These are phyloP conservation scores for Lasiosphaeris hirsuta DNA, from an alignment of 495 filamentous ascomycete species.

Conservation along the genomic window DNA sequence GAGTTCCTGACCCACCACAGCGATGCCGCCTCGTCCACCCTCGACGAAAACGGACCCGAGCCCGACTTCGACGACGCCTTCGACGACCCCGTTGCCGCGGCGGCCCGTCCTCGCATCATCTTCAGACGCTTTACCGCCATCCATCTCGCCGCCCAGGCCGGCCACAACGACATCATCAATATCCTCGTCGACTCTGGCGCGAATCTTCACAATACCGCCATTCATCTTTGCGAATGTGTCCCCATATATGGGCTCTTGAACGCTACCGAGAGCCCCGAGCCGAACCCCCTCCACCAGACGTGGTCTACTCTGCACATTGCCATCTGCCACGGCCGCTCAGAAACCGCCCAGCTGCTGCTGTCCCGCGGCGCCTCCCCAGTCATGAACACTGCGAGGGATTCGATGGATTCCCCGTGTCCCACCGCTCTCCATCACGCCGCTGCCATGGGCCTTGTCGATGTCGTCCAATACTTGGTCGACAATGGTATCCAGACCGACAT, in stretches of 20 bases:
- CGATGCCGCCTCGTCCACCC: slow-evolving; percentile 14
- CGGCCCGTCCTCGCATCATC: neutral
- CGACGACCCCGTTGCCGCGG: neutral
- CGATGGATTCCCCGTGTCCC: neutral
- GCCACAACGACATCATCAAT: slow-evolving; percentile 29
- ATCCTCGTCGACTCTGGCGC: slow-evolving; percentile 33
- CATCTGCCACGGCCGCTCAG: slow-evolving; percentile 32
- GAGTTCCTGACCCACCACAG: slow-evolving; percentile 6
- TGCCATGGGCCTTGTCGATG: slow-evolving; percentile 20
- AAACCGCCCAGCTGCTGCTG: slow-evolving; percentile 32
- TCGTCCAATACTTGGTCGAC: slow-evolving; percentile 25
- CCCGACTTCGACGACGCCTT: neutral
- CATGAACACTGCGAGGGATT: slow-evolving; percentile 17
- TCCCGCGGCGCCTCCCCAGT: slow-evolving; percentile 28
- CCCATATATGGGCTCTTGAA: slow-evolving; percentile 25
- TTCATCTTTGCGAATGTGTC: slow-evolving; percentile 30
- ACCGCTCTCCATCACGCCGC: slow-evolving; percentile 33
- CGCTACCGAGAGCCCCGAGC: slow-evolving; percentile 17
- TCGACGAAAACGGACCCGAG: slow-evolving; percentile 9
- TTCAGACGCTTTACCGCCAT: slow-evolving; percentile 25
- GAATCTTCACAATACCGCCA: slow-evolving; percentile 18
- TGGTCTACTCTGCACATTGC: slow-evolving; percentile 39
- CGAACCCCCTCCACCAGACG: neutral
- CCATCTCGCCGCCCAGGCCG: slow-evolving; percentile 36
- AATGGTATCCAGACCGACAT: slow-evolving; percentile 27